A percentile compares a stretch with the other conserved stretches of the same genome.
Evolutionary conservation across 176 grass and related monocot genomes (phyloP).

Genomic region (Oryza longistaminata): DNA sequence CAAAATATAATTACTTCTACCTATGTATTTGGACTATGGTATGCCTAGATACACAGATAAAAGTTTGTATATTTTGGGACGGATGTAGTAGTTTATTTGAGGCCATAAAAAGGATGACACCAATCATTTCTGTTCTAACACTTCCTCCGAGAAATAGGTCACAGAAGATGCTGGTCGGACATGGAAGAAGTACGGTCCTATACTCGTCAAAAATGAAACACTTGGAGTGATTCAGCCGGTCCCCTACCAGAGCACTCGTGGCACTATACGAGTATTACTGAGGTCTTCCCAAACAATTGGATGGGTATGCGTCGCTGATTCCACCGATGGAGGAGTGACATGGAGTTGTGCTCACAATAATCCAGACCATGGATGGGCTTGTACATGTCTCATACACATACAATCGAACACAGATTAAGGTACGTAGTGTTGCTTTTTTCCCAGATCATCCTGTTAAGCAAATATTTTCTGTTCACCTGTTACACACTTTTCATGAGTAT

Average conservation of each 20-base stretch:
- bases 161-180: constrained; percentile 46
- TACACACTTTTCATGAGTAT: not conserved
- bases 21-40: too few relatives aligned
- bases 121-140: too few relatives aligned
- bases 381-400: constrained; percentile 66
- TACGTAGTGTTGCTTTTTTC: not conserved
- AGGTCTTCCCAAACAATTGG: constrained; percentile 71
- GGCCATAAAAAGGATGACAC: too few relatives aligned
- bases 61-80: too few relatives aligned
- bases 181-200: too few relatives aligned
- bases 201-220: constrained; percentile 55
- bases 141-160: constrained; percentile 41
- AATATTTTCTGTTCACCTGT: not conserved
- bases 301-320: constrained; percentile 64
- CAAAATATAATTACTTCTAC: too few relatives aligned
- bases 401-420: constrained; percentile 59
- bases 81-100: too few relatives aligned
- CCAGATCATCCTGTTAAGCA: too few relatives aligned
- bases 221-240: constrained; percentile 95
- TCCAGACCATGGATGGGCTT: constrained; percentile 49
- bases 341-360: constrained; percentile 59
- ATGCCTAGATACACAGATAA: too few relatives aligned
- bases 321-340: constrained; percentile 54
- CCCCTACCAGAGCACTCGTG: constrained; percentile 60
- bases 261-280: constrained; percentile 67